These are phyloP conservation scores for Grosmannia clavigera DNA, from an alignment of 2,329 filamentous ascomycete genomes.

Conservation along the genomic window DNA sequence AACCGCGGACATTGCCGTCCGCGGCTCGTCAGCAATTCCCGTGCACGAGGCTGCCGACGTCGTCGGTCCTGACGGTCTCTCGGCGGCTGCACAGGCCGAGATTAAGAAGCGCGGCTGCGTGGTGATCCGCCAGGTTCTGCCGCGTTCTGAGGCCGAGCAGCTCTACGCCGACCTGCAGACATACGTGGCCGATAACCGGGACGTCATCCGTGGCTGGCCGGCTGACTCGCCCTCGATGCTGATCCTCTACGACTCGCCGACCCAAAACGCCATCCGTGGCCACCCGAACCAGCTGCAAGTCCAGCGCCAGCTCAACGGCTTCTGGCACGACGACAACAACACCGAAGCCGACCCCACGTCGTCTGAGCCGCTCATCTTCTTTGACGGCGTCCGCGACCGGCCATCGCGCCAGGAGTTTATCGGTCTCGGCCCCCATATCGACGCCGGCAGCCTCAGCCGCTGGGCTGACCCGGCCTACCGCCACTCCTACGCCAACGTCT, in stretches of 20 bases:
- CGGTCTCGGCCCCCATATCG: slow-evolving; percentile 30
- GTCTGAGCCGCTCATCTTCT: slow-evolving; percentile 25
- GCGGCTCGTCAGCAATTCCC: slow-evolving; percentile 20
- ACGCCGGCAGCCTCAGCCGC: slow-evolving; percentile 28
- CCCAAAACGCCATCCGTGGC: slow-evolving; percentile 24
- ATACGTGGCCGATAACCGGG: background rate
- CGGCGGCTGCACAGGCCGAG: background rate
- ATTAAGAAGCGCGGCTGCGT: slow-evolving; percentile 8
- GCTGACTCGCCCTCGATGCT: slow-evolving; percentile 25
- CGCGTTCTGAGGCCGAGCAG: background rate
- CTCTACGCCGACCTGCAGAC: background rate
- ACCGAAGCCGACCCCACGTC: slow-evolving; percentile 17
- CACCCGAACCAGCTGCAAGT: slow-evolving; percentile 25
- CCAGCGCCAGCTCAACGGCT: slow-evolving; percentile 23
- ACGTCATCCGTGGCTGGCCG: slow-evolving; percentile 19
- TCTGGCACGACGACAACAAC: slow-evolving; percentile 23
- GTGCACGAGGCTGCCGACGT: background rate
- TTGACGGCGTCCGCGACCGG: slow-evolving; percentile 25
- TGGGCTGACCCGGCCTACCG: slow-evolving; percentile 28
- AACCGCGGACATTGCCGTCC: slow-evolving; percentile 23
- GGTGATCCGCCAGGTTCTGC: background rate
- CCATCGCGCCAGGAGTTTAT: slow-evolving; percentile 24
- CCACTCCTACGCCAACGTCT: slow-evolving; percentile 23
- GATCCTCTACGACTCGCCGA: slow-evolving; percentile 25
- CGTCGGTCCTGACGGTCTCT: background rate